Evolutionary conservation across 495 filamentous ascomycete genomes (phyloP), one percentile per base, ranked within the genome.

Genomic region (Recurvomyces mirabilis): DNA sequence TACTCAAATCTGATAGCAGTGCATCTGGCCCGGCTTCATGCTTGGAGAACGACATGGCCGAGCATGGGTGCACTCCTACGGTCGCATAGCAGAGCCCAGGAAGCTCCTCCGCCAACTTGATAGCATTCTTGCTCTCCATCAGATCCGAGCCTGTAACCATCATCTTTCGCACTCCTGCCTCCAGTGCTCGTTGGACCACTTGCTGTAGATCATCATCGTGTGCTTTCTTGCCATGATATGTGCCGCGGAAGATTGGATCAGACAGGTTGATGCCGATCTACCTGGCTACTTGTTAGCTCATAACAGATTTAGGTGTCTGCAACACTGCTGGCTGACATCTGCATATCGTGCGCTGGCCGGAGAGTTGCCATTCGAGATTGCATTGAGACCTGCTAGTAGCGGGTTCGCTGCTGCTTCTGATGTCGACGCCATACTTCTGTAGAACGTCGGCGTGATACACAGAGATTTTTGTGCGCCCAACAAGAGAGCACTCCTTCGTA

Each of bases 121-220:
- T 64, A 0, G 87, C 91, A 51, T 79, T 69, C 32, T 71, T 61
- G 1, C 84, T 88, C 54, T 87, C 83, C 31, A 74, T 68, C 30
- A 96, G 72, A 54, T 87, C 82, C 0, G 83, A 88, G n/a, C 91
- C 91, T 1, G 91, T 98, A 7, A 95, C 77, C 69, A 98, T 87
- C 51, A 96, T 76, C 52, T 93, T 95, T 24, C 68, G 60, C 57
- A 87, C 93, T 23, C 91, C 93, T 1, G 77, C 76, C 38, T 81
- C 74, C 15, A 70, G 56, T 4, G 86, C 87, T 36, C 91, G 73
- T 46, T 79, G 68, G 3, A 98, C 60, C 10, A 96, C 84, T 38
- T 76, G 77, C 5, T 71, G 61, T 4, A 94, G 68, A 59, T 98
- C 91, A 52, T 81, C 71, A 14, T 80, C 79, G 56, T 98, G 91